Conservation (phyloP, 331 rosid genomes). For the Stylosanthes scabra region DNA sequence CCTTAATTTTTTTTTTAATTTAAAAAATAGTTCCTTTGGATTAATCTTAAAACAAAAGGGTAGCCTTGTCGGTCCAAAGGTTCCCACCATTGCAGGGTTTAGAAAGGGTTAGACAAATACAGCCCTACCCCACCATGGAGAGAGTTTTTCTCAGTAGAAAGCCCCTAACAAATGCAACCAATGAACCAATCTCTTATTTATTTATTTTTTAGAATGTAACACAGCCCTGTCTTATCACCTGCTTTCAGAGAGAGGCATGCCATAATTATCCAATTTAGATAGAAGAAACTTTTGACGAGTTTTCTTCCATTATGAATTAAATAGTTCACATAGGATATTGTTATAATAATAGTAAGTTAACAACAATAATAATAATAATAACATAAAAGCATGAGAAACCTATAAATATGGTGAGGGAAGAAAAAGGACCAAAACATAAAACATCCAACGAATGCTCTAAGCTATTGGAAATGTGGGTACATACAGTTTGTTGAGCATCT, state of each 20-base stretch:
- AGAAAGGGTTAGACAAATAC: conserved; percentile 16
- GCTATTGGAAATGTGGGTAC: conserved; percentile 45
- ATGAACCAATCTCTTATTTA: not conserved
- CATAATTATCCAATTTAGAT: conserved; percentile 14
- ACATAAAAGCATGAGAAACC: not conserved
- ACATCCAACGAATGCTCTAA: conserved; percentile 8
- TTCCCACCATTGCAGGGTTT: conserved; percentile 12
- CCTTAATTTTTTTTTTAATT: conserved; percentile 4
- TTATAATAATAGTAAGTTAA: no score
- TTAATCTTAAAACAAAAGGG: conserved; percentile 25
- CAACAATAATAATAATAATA: conserved; percentile 14
- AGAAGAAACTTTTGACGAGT: not conserved
- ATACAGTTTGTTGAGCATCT: conserved; percentile 96
- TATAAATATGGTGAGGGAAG: not conserved
- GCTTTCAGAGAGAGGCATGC: conserved; percentile 24
- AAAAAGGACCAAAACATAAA: not conserved
- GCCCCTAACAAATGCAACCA: not conserved
- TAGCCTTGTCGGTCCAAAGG: not conserved
- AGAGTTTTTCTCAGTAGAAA: conserved; percentile 13
- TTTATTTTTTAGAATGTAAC: not conserved
- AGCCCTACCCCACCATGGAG: conserved; percentile 4
- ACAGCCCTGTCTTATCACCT: conserved; percentile 4
- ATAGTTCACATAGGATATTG: not conserved
- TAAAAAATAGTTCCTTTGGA: not conserved
- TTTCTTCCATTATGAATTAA: conserved; percentile 3